These are phyloP conservation scores for Bacidia gigantensis DNA, from an alignment of 495 filamentous ascomycete genomes.

Conservation along the genomic window DNA sequence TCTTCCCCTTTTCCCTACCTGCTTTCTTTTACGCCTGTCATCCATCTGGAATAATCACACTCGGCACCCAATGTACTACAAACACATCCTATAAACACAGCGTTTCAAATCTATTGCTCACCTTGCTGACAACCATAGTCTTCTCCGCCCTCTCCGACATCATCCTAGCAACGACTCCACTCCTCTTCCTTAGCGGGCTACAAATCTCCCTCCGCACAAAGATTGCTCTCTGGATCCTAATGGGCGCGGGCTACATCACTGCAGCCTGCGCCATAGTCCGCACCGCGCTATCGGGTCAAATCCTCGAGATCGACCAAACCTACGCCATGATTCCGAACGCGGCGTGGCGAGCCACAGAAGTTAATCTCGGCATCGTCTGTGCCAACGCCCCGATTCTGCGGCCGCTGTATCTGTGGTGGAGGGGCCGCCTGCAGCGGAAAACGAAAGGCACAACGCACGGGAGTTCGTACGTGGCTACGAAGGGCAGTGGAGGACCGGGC, in stretches of 20 bases:
- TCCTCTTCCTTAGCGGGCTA: conserved; percentile 23
- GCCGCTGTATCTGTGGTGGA: conserved; percentile 10
- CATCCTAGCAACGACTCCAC: conserved; percentile 23
- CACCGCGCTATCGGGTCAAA: conserved; percentile 6
- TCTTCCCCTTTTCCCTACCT: background rate
- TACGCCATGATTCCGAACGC: conserved; percentile 7
- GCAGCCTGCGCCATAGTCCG: conserved; percentile 7
- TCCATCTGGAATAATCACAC: too few relatives aligned
- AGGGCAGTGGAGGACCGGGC: background rate
- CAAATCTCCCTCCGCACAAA: conserved; percentile 21
- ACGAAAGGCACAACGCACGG: background rate
- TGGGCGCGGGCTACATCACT: conserved; percentile 21
- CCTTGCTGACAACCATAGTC: background rate
- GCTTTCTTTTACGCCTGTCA: background rate
- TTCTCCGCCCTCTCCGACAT: conserved; percentile 19
- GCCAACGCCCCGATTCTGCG: conserved; percentile 12
- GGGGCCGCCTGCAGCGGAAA: conserved; percentile 1
- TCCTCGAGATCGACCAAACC: conserved; percentile 9
- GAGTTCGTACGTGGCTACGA: background rate
- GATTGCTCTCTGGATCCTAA: conserved; percentile 23
- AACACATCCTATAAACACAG: background rate
- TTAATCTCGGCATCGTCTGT: conserved; percentile 14
- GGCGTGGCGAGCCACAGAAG: conserved; percentile 9
- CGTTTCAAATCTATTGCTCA: too few relatives aligned
- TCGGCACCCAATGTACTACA: background rate